Conservation (phyloP, 129 eudicot genomes). For the Arctium minus region DNA sequence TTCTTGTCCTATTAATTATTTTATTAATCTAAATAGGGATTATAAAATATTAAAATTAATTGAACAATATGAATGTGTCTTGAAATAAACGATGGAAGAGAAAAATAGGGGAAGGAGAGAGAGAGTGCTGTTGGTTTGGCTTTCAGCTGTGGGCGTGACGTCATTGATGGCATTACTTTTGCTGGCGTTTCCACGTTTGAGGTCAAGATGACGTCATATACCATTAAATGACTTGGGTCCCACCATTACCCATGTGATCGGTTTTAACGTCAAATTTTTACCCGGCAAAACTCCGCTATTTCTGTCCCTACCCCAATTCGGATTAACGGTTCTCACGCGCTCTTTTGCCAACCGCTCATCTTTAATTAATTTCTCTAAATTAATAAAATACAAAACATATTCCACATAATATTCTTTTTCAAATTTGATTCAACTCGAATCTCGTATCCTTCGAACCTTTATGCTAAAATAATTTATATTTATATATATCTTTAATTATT, state of each 20-base stretch:
- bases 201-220: slow-evolving; percentile 39
- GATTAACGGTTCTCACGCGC: slow-evolving; percentile 30
- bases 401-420: no score
- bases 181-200: slow-evolving; percentile 44
- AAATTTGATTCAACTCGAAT: not conserved
- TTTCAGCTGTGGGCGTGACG: slow-evolving; percentile 33
- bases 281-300: slow-evolving; percentile 38
- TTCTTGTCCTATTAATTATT: no score
- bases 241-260: slow-evolving; percentile 46
- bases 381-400: no score
- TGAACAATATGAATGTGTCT: not conserved
- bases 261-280: slow-evolving; percentile 25
- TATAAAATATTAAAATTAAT: not conserved
- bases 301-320: slow-evolving; percentile 21
- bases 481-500: not conserved
- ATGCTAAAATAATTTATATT: no score
- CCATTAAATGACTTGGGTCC: slow-evolving; percentile 21
- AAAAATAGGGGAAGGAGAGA: not conserved
- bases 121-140: slow-evolving; percentile 25
- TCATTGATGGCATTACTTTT: slow-evolving; percentile 19
- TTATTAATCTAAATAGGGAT: no score
- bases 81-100: not conserved
- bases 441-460: no score
- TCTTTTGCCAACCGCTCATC: not conserved
- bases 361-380: no score